Conservation (phyloP, 176 grass and related monocot genomes). For the Lolium perenne region DNA sequence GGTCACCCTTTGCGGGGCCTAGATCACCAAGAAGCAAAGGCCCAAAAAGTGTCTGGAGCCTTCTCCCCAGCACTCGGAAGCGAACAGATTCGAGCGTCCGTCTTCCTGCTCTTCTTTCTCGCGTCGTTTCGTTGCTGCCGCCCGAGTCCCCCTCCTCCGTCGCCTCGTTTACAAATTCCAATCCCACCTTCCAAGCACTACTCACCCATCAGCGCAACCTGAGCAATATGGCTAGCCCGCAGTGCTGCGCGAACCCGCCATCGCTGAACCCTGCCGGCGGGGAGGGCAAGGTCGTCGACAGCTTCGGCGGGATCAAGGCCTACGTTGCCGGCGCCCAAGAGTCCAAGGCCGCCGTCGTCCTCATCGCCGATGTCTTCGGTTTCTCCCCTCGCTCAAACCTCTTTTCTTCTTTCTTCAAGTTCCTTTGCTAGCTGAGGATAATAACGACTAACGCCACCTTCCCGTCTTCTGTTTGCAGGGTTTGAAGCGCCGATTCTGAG, state of each 20-base stretch:
- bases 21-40: not conserved
- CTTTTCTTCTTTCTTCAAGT: not conserved
- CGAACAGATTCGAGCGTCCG: not conserved
- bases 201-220: not conserved
- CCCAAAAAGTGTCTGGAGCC: not conserved
- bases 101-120: not conserved
- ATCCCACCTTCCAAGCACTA: not conserved
- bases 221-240: constrained; percentile 58
- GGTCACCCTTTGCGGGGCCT: not conserved
- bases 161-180: not conserved
- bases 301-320: constrained; percentile 67
- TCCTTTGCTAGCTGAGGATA: not conserved
- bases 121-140: not conserved
- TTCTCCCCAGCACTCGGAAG: not conserved
- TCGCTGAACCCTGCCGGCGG: constrained; percentile 49
- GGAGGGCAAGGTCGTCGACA: constrained; percentile 71
- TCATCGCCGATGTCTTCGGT: constrained; percentile 81
- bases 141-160: not conserved
- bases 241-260: constrained; percentile 79
- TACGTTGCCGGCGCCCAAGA: constrained; percentile 56
- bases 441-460: not conserved
- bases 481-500: constrained; percentile 63
- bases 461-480: not conserved
- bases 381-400: not conserved
- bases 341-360: constrained; percentile 62